These are phyloP conservation scores for Sungouiozyma intestinalis DNA, from an alignment of 805 yeast genomes.

Conservation along the genomic window DNA sequence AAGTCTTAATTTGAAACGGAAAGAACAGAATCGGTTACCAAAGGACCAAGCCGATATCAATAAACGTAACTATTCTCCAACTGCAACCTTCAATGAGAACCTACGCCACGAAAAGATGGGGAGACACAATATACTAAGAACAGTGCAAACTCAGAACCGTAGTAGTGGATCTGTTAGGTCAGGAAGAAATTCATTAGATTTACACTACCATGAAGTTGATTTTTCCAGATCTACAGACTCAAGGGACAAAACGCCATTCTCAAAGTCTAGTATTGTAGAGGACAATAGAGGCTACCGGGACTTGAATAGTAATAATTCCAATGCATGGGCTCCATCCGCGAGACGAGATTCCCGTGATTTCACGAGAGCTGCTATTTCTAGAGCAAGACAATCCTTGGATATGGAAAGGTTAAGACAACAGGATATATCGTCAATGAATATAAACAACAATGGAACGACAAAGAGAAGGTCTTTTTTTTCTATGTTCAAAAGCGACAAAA, in stretches of 20 bases:
- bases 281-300: background rate
- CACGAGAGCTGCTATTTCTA: slow-evolving; percentile 14
- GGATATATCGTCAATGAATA: background rate
- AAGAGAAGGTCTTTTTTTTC: slow-evolving; percentile 22
- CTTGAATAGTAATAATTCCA: background rate
- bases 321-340: slow-evolving; percentile 4
- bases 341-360: slow-evolving; percentile 7
- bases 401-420: slow-evolving; percentile 18
- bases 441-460: slow-evolving; percentile 1
- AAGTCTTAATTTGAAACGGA: slow-evolving; percentile 5
- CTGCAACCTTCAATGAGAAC: background rate
- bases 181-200: slow-evolving; percentile 18
- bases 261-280: background rate
- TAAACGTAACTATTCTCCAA: background rate
- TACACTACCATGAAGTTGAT: slow-evolving; percentile 19
- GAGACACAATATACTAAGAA: background rate
- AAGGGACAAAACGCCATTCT: background rate
- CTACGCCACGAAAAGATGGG: background rate
- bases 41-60: slow-evolving; percentile 1
- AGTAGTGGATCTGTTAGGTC: background rate
- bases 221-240: slow-evolving; percentile 6
- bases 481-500: slow-evolving; percentile 17
- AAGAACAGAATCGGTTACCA: background rate
- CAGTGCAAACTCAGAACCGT: background rate
- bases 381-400: slow-evolving; percentile 23